Percentiles rank a stretch among this genome's conserved stretches.
phyloP scores from a whole-genome alignment of 1,284 basidiomycete species.

The Rhizoctonia solani region DNA sequence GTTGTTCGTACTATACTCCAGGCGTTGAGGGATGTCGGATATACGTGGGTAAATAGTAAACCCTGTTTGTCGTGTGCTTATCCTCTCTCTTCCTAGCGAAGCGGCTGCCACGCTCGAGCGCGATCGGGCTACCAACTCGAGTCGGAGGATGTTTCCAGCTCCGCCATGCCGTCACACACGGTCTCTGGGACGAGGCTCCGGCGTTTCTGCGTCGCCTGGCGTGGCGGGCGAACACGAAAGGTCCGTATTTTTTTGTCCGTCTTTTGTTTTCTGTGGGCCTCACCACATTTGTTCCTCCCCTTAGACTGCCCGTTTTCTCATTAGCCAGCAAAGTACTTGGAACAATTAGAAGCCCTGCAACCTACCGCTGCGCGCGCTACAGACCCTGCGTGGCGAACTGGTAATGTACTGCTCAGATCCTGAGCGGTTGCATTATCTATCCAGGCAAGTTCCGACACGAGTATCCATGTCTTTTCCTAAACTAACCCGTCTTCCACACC shows the following conservation, averaged over 20 bases:
- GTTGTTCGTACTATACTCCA: conserved; percentile 90
- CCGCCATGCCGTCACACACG: conserved; percentile 78
- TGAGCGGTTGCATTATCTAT: conserved; percentile 80
- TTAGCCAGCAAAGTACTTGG: conserved; percentile 96
- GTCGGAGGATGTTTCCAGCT: conserved; percentile 79
- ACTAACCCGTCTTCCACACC: not conserved
- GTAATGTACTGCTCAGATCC: conserved; percentile 77
- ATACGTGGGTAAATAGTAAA: conserved; percentile 62
- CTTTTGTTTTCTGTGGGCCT: conserved; percentile 36
- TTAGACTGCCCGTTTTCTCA: conserved; percentile 82
- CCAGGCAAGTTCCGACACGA: conserved; percentile 81
- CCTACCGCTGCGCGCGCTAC: conserved; percentile 82
- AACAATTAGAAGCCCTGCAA: conserved; percentile 84
- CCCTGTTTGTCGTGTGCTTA: not conserved
- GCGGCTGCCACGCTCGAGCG: conserved; percentile 85
- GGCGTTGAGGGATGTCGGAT: conserved; percentile 89
- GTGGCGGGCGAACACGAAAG: conserved; percentile 65
- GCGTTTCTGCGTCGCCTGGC: conserved; percentile 66
- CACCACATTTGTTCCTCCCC: conserved; percentile 5
- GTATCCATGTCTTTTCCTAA: too few relatives aligned
- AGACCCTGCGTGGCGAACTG: conserved; percentile 84
- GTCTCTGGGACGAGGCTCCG: conserved; percentile 84
- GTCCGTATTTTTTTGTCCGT: conserved; percentile 53
- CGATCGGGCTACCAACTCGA: conserved; percentile 94
- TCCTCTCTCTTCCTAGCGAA: conserved; percentile 57